phyloP scores from a whole-genome alignment of 345 rosid species.

The Lenwebbia sp. region DNA sequence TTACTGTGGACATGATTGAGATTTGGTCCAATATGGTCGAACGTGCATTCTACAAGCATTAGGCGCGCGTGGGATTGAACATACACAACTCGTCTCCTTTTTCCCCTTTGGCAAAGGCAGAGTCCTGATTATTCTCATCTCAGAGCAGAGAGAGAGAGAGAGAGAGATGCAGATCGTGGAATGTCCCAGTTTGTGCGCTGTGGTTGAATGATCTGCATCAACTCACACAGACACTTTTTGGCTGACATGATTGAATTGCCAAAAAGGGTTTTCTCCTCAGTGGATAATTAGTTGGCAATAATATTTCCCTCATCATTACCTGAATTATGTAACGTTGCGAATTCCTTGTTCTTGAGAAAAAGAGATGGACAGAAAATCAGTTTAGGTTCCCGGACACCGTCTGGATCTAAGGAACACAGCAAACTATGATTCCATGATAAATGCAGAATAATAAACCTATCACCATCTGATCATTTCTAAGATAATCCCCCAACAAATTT shows the following conservation, averaged over 20 bases:
- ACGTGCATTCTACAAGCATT: neutral
- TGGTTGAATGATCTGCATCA: constrained; percentile 23
- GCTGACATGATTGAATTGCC: constrained; percentile 45
- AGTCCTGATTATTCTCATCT: neutral
- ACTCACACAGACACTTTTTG: constrained; percentile 28
- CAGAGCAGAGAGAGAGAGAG: neutral
- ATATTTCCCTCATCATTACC: constrained; percentile 35
- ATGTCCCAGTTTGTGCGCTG: constrained; percentile 7
- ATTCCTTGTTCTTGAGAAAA: neutral
- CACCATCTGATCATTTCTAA: neutral
- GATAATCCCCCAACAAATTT: neutral
- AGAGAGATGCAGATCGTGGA: constrained; percentile 3
- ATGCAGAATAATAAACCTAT: neutral
- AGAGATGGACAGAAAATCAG: neutral
- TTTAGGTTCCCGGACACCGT: constrained; percentile 9
- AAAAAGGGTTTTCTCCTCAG: constrained; percentile 23
- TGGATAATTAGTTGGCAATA: constrained; percentile 69
- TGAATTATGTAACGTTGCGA: neutral
- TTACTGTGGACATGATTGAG: neutral
- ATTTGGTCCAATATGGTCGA: neutral
- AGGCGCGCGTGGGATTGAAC: neutral
- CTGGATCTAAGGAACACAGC: constrained; percentile 32
- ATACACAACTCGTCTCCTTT: neutral
- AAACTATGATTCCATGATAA: constrained; percentile 23
- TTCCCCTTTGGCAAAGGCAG: neutral